Evolutionary conservation across 1,139 yeast genomes (phyloP), one percentile per base, ranked within the genome.

Genomic region (Yamadazyma diospyri): DNA sequence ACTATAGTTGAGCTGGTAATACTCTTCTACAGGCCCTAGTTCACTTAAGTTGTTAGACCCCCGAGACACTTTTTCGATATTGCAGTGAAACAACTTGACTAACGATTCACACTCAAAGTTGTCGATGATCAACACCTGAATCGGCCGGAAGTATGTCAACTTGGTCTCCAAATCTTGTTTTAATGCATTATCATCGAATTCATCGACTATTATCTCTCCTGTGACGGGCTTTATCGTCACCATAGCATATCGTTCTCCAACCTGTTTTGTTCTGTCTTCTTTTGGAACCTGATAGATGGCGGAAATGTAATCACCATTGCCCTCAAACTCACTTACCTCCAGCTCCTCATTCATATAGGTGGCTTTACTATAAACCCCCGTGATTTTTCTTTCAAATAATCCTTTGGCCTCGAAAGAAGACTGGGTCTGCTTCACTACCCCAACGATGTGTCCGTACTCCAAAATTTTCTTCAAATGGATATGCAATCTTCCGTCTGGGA

Each of bases 391-490:
- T 34, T 72, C 73, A 60, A 92, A 85, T 3, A 87, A 30, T 7
- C 46, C 46, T 28, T 45, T 46, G 13, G 69, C 39, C 61, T 76
- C 61, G 34, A 67, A 73, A 7, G 63, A 46, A 5, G 59, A 46
- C 52, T 89, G 97, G 23, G 76, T 69, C 51, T 92, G 98, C 47
- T 83, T 81, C 0, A 89, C 94, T 1, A 92, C 78, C 0, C 95
- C 97, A 4, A 92, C 88, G 51, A 84, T 89, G 33, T 73, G 58
- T 0, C 89, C 89, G 33, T 64, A 64, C 27, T 68, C 73, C 7
- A 85, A 56, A 4, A 85, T 53, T 36, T 88, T 62, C 50, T 83
- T 83, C 30, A 89, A 63, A 54, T 88, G 89, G 17, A 83, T 69
- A 43, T 82, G 83, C 7, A 92, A 63, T 39, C 92, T 62, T 23